Percentiles rank a stretch among this genome's conserved stretches.
Evolutionary conservation across 139 green algal genomes (phyloP).

Genomic region (Limnomonas spitsbergensis): DNA sequence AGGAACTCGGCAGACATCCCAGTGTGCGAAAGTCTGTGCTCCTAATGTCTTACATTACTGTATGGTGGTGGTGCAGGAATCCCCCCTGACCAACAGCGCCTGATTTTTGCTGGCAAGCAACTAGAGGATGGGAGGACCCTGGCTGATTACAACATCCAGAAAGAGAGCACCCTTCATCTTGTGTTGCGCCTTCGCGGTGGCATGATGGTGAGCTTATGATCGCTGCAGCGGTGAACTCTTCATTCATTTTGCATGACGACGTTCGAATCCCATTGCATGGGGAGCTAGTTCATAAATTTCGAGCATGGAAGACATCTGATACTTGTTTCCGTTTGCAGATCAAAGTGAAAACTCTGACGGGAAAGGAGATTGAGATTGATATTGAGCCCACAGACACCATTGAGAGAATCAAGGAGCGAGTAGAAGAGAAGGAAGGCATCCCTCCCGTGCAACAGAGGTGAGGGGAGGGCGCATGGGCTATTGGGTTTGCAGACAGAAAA

Average conservation of each 20-base stretch:
- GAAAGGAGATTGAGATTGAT: slow-evolving; percentile 99
- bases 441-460: slow-evolving; percentile 96
- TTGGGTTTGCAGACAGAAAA: too few species aligned
- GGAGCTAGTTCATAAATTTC: too few species aligned
- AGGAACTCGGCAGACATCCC: too few species aligned
- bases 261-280: too few species aligned
- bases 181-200: slow-evolving; percentile 93
- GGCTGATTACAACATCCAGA: slow-evolving; percentile 96
- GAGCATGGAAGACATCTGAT: too few species aligned
- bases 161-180: slow-evolving; percentile 97
- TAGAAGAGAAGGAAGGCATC: slow-evolving; percentile 99
- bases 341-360: slow-evolving; percentile 97
- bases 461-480: not conserved
- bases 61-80: slow-evolving; percentile 56
- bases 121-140: slow-evolving; percentile 90
- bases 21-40: too few species aligned
- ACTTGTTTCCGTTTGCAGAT: too few species aligned
- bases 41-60: too few species aligned
- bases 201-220: slow-evolving; percentile 94
- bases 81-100: slow-evolving; percentile 86
- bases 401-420: slow-evolving; percentile 97
- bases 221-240: too few species aligned
- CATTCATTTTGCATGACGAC: too few species aligned
- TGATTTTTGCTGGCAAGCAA: slow-evolving; percentile 95
- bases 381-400: slow-evolving; percentile 97